Base-by-base conservation (phyloP, 441 rosid species). In the Viola pubescens region DNA sequence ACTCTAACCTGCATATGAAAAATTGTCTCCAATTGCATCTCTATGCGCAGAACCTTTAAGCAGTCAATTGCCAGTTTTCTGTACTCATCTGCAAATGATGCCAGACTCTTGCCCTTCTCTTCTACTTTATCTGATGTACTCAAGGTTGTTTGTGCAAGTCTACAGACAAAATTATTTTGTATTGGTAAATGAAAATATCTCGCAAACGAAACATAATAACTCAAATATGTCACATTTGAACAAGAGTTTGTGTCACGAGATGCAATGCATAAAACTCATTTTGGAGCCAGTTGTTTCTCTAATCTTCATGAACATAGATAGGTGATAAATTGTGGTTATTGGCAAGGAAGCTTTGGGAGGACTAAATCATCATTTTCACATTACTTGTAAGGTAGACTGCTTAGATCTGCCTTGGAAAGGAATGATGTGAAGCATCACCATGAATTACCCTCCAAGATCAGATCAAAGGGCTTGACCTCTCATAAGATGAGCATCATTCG, bases 21-120 rank as follows among this genome's bases (percentile, higher is more conserved):
- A 78, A 91, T 71, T 69, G 98, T 88, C 68, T 91, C 97, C 82
- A 94, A 62, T 74, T 88, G 97, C 98, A 91, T 91, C 81, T 94
- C 99, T 37, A 94, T 86, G 39, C 94, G 96, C 76, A 94, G 78
- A 77, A 91, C 98, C 75, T 91, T 94, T 37, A 94, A 75, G 78
- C 99, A 94, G 69, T 94, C 98, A 59, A 89, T 80, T 26, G 99
- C 97, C 63, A 94, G 81, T 81, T 87, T 91, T 69, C 99, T 81
- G 67, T 88, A 94, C 74, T 85, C 94, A 51, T 91, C 89, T 11
- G 98, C 90, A 82, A 87, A 84, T 40, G 91, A 81, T 39, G 82
- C 78, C 62, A 88, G 80, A 77, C 70, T 85, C 68, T 72, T 94
- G 63, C 72, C 84, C 69, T 58, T 69, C 66, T 72, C 80, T 60